Evolutionary conservation across 176 grass and related monocot species (phyloP), one percentile per base, ranked within the genome.

Genomic region (Carex pumila): DNA sequence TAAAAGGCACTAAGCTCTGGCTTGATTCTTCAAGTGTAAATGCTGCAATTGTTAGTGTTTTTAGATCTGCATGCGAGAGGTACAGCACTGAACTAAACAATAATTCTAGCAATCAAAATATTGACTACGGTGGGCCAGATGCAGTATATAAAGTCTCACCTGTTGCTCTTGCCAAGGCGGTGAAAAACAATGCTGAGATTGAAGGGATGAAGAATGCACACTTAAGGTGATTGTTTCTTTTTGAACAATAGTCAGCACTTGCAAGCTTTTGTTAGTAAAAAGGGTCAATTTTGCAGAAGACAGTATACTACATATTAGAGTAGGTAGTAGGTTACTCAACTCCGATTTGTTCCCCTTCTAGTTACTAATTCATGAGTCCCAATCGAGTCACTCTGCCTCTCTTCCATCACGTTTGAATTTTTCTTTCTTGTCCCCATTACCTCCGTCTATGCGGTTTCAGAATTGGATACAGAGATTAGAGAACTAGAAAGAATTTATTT

Each of bases 111-210:
- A 81, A 60, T 57, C 41, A 57, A 65, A 72, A n/a, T 87, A 76
- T 78, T 80, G 49, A 77, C 36, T 85, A 84, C 87, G 66, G 72
- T 67, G 72, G 30, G 36, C 61, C 86, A 76, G 87, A 85, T 88
- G 86, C 45, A 60, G 3, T 98, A 64, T 91, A 83, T 88, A 90
- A 89, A 85, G 85, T 83, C 87, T 98, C 92, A 52, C 95, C 95
- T 60, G 89, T 94, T 65, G 81, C 91, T 47, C 79, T 93, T 81
- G 88, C 92, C 15, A 98, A 98, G 81, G 83, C 95, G 68, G 80
- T 94, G 58, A 98, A 98, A 88, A 98, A 98, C 85, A 86, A 90
- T 59, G 88, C 95, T 85, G 95, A 98, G 69, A 86, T 94, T 90
- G 86, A 89, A 45, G 95, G 95, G 84, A 94, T 98, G 95, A 90